Evolutionary conservation across 2,329 filamentous ascomycete genomes (phyloP).

Genomic region (Zymoseptoria ardabiliae): DNA sequence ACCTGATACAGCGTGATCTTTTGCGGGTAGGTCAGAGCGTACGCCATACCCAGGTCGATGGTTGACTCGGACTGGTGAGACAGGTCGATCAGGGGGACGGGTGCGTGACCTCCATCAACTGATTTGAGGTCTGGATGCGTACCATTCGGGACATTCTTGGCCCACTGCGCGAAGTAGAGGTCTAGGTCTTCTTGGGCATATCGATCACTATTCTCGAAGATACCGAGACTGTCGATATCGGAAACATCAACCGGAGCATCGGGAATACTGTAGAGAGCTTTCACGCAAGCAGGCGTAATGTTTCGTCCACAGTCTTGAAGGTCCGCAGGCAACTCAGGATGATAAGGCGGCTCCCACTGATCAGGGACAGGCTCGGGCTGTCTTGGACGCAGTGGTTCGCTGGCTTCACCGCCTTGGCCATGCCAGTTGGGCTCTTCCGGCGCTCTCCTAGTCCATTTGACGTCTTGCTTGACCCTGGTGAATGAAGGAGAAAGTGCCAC

Average conservation of each 20-base stretch:
- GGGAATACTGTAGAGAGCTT: slow-evolving; percentile 38
- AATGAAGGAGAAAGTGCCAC: slow-evolving; percentile 37
- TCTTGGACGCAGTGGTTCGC: neutral
- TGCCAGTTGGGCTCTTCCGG: slow-evolving; percentile 1
- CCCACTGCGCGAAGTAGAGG: slow-evolving; percentile 32
- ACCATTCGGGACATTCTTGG: slow-evolving; percentile 14
- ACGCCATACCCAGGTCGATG: slow-evolving; percentile 14
- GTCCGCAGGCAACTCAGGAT: slow-evolving; percentile 8
- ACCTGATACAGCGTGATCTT: slow-evolving; percentile 15
- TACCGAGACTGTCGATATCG: slow-evolving; percentile 12
- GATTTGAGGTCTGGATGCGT: slow-evolving; percentile 21
- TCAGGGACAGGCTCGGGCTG: neutral
- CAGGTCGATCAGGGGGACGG: slow-evolving; percentile 27
- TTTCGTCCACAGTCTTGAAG: slow-evolving; percentile 15
- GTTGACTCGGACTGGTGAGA: slow-evolving; percentile 12
- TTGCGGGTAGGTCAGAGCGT: slow-evolving; percentile 18
- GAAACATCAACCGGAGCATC: slow-evolving; percentile 3
- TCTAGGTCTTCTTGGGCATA: slow-evolving; percentile 22
- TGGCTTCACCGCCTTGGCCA: neutral
- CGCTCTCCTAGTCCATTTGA: neutral
- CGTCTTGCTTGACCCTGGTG: slow-evolving; percentile 13
- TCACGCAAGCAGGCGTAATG: slow-evolving; percentile 37
- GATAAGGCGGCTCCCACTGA: neutral
- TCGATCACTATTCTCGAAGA: slow-evolving; percentile 12
- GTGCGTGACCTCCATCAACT: slow-evolving; percentile 20